These are phyloP conservation scores for Mitragyna speciosa DNA, from an alignment of 257 asterid genomes.

Conservation along the genomic window DNA sequence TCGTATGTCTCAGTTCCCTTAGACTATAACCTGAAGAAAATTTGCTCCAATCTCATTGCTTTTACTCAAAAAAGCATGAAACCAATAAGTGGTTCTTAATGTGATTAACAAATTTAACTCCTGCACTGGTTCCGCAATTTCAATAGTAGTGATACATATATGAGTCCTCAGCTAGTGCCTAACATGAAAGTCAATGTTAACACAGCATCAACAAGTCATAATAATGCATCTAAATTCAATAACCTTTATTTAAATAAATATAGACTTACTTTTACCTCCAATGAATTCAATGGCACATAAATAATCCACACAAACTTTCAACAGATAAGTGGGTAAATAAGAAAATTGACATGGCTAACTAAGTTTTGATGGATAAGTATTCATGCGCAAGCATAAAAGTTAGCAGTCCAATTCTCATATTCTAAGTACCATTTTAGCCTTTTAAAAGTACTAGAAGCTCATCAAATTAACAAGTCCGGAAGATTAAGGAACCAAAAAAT, in stretches of 20 bases:
- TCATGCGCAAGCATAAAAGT: background rate
- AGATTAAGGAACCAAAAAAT: background rate
- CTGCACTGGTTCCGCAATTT: background rate
- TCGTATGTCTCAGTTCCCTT: background rate
- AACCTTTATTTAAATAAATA: background rate
- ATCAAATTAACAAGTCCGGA: background rate
- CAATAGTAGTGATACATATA: background rate
- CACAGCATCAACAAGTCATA: too few species aligned
- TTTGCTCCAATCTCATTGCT: background rate
- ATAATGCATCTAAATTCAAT: too few species aligned
- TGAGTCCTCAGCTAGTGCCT: background rate
- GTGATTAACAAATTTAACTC: background rate
- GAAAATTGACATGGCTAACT: background rate
- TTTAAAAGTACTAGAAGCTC: background rate
- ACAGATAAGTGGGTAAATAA: background rate
- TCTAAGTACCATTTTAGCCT: too few species aligned
- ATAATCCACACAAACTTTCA: background rate
- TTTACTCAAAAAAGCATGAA: too few species aligned
- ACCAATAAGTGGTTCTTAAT: background rate
- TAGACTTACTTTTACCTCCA: background rate
- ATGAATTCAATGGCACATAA: background rate
- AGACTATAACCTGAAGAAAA: background rate
- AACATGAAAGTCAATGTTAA: background rate
- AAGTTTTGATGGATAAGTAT: background rate
- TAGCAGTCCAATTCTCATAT: background rate